Evolutionary conservation across 2,329 filamentous ascomycete species (phyloP).

Genomic region (Coleophoma cylindrospora): DNA sequence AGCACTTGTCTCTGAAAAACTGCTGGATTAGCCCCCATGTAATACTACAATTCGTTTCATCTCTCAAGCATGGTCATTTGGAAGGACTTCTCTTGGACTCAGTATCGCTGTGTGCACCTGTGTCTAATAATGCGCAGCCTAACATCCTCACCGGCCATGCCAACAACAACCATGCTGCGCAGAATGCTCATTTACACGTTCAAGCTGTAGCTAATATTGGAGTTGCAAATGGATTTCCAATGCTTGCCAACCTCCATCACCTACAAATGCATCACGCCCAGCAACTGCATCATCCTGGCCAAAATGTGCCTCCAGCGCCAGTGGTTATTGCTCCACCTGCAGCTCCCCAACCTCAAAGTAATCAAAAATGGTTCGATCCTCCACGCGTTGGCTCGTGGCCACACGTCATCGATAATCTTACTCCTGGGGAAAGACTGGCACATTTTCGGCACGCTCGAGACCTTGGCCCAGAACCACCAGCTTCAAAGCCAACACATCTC

Average conservation of each 20-base stretch:
- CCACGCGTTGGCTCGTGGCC: conserved; percentile 42
- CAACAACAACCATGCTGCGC: conserved; percentile 4
- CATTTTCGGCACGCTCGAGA: conserved; percentile 33
- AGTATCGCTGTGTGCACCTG: conserved; percentile 54
- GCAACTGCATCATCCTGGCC: background rate
- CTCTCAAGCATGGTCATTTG: conserved; percentile 41
- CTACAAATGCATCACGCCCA: background rate
- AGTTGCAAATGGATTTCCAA: background rate
- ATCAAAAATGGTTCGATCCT: conserved; percentile 27
- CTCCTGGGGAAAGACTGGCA: conserved; percentile 38
- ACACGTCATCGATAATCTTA: conserved; percentile 41
- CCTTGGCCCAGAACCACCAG: conserved; percentile 20
- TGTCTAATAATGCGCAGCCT: conserved; percentile 19
- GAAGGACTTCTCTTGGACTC: conserved; percentile 55
- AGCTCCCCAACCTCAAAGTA: conserved; percentile 4
- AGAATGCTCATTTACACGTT: conserved; percentile 2
- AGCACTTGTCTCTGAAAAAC: conserved; percentile 59
- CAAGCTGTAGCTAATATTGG: conserved; percentile 3
- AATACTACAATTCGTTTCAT: conserved; percentile 44
- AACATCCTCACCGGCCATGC: conserved; percentile 6
- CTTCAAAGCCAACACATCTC: conserved; percentile 12
- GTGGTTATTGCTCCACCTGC: background rate
- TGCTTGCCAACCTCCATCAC: background rate
- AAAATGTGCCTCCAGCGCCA: background rate
- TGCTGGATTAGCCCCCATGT: conserved; percentile 62